Percentiles rank a stretch among this genome's conserved stretches.
phyloP scores from a whole-genome alignment of 768 basidiomycete species.

The Boletus rubescentipes region DNA sequence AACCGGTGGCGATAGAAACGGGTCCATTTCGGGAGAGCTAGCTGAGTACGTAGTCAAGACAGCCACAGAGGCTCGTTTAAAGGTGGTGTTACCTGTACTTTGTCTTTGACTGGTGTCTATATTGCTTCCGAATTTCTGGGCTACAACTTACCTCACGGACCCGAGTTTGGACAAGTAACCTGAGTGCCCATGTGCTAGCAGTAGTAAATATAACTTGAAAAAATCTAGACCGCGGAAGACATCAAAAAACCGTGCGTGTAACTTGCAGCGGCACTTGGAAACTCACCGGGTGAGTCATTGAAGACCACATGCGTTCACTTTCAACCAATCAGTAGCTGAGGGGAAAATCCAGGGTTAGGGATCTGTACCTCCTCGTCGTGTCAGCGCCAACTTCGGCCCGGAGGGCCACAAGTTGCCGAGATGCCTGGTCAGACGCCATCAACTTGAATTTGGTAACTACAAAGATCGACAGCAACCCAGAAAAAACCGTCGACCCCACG shows the following conservation, averaged over 20 bases:
- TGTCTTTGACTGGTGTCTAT: background rate
- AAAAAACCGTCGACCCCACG: slow-evolving; percentile 97
- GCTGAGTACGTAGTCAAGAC: background rate
- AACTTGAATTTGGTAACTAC: no score
- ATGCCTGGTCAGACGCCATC: slow-evolving; percentile 87
- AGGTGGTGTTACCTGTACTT: background rate
- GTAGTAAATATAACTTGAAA: no score
- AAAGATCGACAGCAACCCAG: slow-evolving; percentile 94
- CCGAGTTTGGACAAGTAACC: background rate
- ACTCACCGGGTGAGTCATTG: no score
- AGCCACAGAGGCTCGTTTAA: background rate
- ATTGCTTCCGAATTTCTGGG: background rate
- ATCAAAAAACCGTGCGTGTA: no score
- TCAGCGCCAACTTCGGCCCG: no score
- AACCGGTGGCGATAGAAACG: slow-evolving; percentile 1
- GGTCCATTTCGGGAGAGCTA: background rate
- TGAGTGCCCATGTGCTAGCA: background rate
- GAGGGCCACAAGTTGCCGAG: slow-evolving; percentile 68
- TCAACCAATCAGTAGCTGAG: no score
- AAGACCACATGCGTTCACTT: no score
- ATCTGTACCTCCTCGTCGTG: no score
- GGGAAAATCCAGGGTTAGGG: no score
- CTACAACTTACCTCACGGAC: background rate
- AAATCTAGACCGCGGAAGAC: no score
- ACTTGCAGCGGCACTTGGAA: no score